These are phyloP conservation scores for Vanrija pseudolonga DNA, from an alignment of 1,284 basidiomycete genomes.

Conservation along the genomic window DNA sequence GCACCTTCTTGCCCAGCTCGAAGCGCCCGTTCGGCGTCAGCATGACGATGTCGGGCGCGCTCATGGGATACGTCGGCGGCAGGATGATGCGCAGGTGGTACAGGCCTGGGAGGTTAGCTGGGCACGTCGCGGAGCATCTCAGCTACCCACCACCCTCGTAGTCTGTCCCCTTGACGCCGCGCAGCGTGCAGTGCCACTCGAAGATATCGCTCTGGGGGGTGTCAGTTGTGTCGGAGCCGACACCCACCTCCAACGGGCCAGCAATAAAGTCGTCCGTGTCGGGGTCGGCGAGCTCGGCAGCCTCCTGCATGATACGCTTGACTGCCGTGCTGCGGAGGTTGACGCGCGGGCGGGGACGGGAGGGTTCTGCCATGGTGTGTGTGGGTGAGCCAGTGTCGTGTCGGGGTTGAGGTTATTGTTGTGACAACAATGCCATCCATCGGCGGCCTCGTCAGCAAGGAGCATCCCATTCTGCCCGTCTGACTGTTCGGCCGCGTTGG, in stretches of 20 bases:
- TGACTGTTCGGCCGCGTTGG: no score
- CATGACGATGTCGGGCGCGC: constrained; percentile 88
- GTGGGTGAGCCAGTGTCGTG: no score
- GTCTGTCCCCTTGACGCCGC: constrained; percentile 79
- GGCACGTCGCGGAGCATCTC: neutral
- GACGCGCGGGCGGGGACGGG: constrained; percentile 13
- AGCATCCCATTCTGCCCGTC: no score
- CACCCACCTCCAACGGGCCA: constrained; percentile 75
- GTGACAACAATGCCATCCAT: no score
- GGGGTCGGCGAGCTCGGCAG: constrained; percentile 63
- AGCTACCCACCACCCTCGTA: constrained; percentile 71
- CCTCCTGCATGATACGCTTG: constrained; percentile 96
- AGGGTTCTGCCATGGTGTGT: no score
- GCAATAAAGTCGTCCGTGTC: constrained; percentile 54
- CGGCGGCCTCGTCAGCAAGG: no score
- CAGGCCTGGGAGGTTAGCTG: constrained; percentile 34
- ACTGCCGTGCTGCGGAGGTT: constrained; percentile 61
- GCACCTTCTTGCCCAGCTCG: constrained; percentile 89
- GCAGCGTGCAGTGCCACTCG: constrained; percentile 96
- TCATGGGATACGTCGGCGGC: constrained; percentile 90
- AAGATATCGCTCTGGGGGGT: constrained; percentile 40
- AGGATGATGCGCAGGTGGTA: constrained; percentile 91
- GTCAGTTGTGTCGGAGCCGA: constrained; percentile 8
- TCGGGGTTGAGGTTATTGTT: no score
- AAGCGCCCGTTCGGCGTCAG: constrained; percentile 94